Percentiles rank a stretch among this genome's conserved stretches.
Evolutionary conservation across 495 filamentous ascomycete species (phyloP).

Genomic region (Mycothermus thermophilus): DNA sequence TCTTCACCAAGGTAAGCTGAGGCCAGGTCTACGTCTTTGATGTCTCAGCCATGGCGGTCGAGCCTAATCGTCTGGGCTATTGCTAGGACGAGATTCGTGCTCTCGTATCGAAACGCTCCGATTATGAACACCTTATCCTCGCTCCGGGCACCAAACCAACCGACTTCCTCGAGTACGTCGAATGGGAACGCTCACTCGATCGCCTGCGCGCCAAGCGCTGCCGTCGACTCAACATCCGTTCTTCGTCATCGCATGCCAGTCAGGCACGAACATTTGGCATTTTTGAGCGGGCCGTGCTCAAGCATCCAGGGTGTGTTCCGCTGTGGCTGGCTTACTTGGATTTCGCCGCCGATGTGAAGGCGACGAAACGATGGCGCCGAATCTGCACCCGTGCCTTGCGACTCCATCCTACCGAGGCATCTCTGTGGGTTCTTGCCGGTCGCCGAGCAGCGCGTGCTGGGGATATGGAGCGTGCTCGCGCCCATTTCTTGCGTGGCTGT

Average conservation of each 20-base stretch:
- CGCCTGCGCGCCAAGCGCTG: conserved; percentile 66
- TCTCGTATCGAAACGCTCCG: conserved; percentile 77
- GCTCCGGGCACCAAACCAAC: conserved; percentile 56
- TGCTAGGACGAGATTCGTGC: conserved; percentile 68
- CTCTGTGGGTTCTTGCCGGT: conserved; percentile 81
- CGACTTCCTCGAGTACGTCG: conserved; percentile 74
- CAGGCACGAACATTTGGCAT: conserved; percentile 77
- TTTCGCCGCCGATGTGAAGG: conserved; percentile 60
- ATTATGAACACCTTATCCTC: conserved; percentile 84
- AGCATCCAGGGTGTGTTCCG: conserved; percentile 66
- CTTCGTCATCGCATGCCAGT: conserved; percentile 43
- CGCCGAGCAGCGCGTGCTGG: conserved; percentile 58
- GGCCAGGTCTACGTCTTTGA: too few relatives aligned
- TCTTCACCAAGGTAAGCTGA: conserved; percentile 68
- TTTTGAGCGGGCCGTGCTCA: conserved; percentile 72
- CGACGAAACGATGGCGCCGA: conserved; percentile 63
- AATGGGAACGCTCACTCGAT: conserved; percentile 87
- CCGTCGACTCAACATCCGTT: conserved; percentile 62
- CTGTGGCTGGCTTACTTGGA: conserved; percentile 92
- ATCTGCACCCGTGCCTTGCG: conserved; percentile 66
- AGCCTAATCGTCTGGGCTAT: too few relatives aligned
- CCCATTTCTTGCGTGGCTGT: conserved; percentile 75
- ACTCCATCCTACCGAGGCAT: conserved; percentile 69
- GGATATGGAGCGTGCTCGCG: conserved; percentile 70
- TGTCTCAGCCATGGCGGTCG: too few relatives aligned